Evolutionary conservation across 164 flowering plant genomes (phyloP), one percentile per base, ranked within the genome.

Genomic region (Stephania yunnanensis): DNA sequence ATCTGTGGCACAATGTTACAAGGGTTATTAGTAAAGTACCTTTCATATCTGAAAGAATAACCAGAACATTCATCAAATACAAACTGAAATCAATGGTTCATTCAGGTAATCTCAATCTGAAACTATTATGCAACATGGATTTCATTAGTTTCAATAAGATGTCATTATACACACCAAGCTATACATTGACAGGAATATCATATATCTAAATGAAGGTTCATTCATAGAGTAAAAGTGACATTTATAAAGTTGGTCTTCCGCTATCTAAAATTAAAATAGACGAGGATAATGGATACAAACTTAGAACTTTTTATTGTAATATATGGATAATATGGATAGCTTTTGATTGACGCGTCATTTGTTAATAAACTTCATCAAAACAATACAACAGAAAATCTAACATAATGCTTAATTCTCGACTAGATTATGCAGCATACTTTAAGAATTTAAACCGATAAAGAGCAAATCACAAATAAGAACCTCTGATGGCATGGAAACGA

Each of bases 1-100:
- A 92, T 90, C 99, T 95, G 83, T 19, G 67, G 3, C 66, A 61
- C 13, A 61, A 61, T 61, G 66, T 61, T 61, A 19, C 22, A 19
- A 6, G 20, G 20, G 66, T 20, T n/a, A 61, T 61, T 36, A 29
- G 66, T 17, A 19, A 61, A 61, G 20, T 61, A 1, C 22, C 66
- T 61, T 61, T 61, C 66, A 61, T 61, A 61, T 61, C 7, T 61
- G 5, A 61, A 61, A 9, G 66, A 61, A 61, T 7, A 61, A 25
- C 5, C 11, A 46, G 5, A 46, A 75, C 46, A 30, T 64, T 44
- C 9, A 44, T 22, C 45, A 25, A 69, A 42, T 22, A 11, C 42
- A 46, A 64, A 19, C 46, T 46, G 46, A 76, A 63, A 76, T 8
- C 45, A 70, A 76, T 17, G 53, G 50, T 50, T 70, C 11, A 2